A percentile compares a stretch with the other conserved stretches of the same genome.
These are phyloP conservation scores for Ceratobasidium sp. DNA, from an alignment of 1,284 basidiomycete species.

Conservation along the genomic window DNA sequence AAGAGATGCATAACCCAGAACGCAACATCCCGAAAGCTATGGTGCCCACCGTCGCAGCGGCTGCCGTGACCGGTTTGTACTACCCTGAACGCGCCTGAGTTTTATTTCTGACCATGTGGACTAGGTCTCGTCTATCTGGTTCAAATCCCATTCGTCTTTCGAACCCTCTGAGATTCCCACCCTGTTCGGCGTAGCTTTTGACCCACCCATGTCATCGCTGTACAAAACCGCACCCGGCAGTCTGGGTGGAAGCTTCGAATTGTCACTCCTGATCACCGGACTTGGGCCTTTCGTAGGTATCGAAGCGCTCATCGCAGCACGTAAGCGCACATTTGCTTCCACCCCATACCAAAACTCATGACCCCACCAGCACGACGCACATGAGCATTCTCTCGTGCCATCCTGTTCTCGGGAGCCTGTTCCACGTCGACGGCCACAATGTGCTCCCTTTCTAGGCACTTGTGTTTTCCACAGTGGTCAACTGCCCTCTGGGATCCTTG, in stretches of 20 bases:
- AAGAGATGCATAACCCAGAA: conserved; percentile 52
- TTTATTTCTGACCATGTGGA: neutral
- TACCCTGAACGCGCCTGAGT: conserved; percentile 45
- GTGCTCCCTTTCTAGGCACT: conserved; percentile 52
- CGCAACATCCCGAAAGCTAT: conserved; percentile 51
- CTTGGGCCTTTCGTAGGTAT: conserved; percentile 55
- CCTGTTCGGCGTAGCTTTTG: conserved; percentile 50
- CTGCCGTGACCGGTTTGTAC: conserved; percentile 52
- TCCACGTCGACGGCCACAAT: conserved; percentile 49
- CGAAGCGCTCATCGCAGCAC: conserved; percentile 54
- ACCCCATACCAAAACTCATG: neutral
- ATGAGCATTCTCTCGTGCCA: conserved; percentile 54
- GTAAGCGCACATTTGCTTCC: conserved; percentile 1
- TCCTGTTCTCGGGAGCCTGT: conserved; percentile 51
- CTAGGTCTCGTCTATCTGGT: conserved; percentile 49
- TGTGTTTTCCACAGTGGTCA: conserved; percentile 51
- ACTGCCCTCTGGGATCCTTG: conserved; percentile 52
- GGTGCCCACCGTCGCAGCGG: conserved; percentile 53
- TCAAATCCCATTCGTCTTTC: conserved; percentile 55
- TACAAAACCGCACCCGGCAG: conserved; percentile 54
- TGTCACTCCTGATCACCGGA: conserved; percentile 55
- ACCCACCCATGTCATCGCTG: conserved; percentile 54
- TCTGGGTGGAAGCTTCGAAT: conserved; percentile 52
- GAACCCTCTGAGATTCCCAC: conserved; percentile 51
- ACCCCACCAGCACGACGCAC: conserved; percentile 47